A percentile compares a stretch with the other conserved stretches of the same genome.
Evolutionary conservation across 129 eudicot species (phyloP).

Genomic region (Saussurea involucrata): DNA sequence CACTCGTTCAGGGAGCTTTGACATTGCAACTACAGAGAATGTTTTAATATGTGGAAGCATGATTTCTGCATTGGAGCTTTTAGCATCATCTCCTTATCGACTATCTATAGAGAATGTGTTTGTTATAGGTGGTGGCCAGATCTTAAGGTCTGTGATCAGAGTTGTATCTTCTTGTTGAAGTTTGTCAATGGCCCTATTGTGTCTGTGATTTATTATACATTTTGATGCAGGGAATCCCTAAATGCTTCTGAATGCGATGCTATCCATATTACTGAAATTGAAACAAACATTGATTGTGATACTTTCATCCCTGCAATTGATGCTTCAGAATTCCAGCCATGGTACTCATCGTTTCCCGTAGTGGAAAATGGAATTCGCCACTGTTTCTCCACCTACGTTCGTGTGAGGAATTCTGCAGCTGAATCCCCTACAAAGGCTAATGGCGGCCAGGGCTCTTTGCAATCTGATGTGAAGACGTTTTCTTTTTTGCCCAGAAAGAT

Average conservation of each 20-base stretch:
- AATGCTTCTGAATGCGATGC: slow-evolving; percentile 66
- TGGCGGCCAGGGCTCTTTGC: neutral
- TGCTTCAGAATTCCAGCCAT: slow-evolving; percentile 47
- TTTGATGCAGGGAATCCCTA: slow-evolving; percentile 60
- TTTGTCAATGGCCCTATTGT: neutral
- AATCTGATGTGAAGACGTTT: slow-evolving; percentile 22
- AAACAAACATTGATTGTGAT: slow-evolving; percentile 51
- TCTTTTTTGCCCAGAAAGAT: slow-evolving; percentile 36
- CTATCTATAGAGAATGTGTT: slow-evolving; percentile 55
- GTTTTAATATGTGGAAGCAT: slow-evolving; percentile 53
- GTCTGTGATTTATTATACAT: neutral
- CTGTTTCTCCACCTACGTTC: slow-evolving; percentile 60
- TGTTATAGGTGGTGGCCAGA: slow-evolving; percentile 76
- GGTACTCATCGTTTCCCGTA: slow-evolving; percentile 60
- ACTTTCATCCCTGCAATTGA: slow-evolving; percentile 68
- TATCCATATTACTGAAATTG: slow-evolving; percentile 72
- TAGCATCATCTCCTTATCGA: slow-evolving; percentile 54
- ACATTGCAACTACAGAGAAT: slow-evolving; percentile 38
- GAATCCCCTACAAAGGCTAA: neutral
- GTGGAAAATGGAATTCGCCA: slow-evolving; percentile 42
- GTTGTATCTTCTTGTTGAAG: neutral
- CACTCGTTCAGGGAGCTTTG: slow-evolving; percentile 49
- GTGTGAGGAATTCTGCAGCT: slow-evolving; percentile 19
- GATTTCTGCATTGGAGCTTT: slow-evolving; percentile 53
- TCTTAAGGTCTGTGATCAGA: slow-evolving; percentile 43